Evolutionary conservation across 1,284 basidiomycete genomes (phyloP).

Genomic region (Porogramme epimiltina): DNA sequence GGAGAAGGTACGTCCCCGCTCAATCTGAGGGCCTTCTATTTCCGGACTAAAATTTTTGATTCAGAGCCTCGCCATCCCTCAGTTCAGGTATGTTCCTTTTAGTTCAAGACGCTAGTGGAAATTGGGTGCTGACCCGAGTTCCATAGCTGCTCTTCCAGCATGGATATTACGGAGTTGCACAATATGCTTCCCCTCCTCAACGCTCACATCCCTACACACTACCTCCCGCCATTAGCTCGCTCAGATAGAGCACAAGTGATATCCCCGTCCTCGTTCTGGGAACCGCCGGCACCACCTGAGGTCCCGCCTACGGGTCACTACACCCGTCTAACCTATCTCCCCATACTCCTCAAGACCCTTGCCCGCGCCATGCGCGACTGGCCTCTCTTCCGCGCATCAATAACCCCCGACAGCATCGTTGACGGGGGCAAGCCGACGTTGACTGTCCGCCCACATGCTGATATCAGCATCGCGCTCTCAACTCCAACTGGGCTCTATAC

Average conservation of each 20-base stretch:
- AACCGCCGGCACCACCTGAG: constrained; percentile 39
- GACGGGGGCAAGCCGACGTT: constrained; percentile 54
- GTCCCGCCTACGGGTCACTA: constrained; percentile 54
- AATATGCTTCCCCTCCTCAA: constrained; percentile 73
- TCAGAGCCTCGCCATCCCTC: constrained; percentile 72
- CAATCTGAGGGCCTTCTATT: too few relatives aligned
- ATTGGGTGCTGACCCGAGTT: neutral
- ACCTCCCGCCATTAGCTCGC: constrained; percentile 43
- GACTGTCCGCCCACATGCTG: constrained; percentile 68
- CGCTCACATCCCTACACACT: constrained; percentile 67
- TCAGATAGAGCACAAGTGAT: constrained; percentile 38
- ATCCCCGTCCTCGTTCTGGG: constrained; percentile 50
- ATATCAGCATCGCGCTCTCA: constrained; percentile 77
- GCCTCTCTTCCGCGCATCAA: constrained; percentile 78
- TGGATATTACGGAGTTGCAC: constrained; percentile 83
- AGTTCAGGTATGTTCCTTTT: constrained; percentile 39
- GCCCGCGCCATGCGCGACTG: constrained; percentile 81
- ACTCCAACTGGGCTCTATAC: constrained; percentile 89
- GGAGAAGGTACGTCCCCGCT: constrained; percentile 55
- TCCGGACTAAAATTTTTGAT: neutral
- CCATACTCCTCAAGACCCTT: constrained; percentile 86
- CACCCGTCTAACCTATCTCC: constrained; percentile 78
- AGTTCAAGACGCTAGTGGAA: too few relatives aligned
- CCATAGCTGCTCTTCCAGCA: constrained; percentile 71
- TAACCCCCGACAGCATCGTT: constrained; percentile 44